Evolutionary conservation across 495 filamentous ascomycete genomes (phyloP), one percentile per base, ranked within the genome.

Genomic region (Aspergillus affinis): DNA sequence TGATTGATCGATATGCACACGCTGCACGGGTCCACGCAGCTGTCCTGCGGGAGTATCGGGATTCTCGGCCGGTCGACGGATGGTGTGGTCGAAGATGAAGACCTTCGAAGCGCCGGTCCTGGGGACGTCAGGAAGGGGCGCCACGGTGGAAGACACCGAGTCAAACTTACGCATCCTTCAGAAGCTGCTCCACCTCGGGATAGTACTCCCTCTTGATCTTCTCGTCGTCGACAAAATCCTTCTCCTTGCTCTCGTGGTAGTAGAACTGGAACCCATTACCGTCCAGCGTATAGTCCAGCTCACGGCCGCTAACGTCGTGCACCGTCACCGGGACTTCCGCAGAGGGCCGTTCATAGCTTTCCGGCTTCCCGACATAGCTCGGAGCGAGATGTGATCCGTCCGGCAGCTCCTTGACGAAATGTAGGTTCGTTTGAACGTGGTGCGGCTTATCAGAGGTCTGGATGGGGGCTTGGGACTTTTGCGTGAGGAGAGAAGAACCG

Each of bases 51-150:
- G 29, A 0, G 68, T 65, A 54, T 77, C 65, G 0, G 17, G 12
- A 55, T 80, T 73, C 3, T 60, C 41, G 6, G 72, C 47, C 17
- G 57, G 56, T n/a, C 86, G 85, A n/a, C 86, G 86, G 80, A 88
- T 84, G 36, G 87, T 90, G 71, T 90, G 86, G 76, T 90, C 86
- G 69, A 90, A 90, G 74, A 90, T 88, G 78, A 87, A 84, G 70
- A 90, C 75, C 19, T 72, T 68, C 26, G 76, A 72, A 54, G 79
- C 82, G 50, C 78, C 81, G n/a, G 80, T 84, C 29, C 81, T 85
- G 41, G 60, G 15, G 29, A 47, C 2, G 29, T 32, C 10, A 32
- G 29, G 6, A 32, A 32, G 29, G 29, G 10, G 8, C 3, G 17
- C 27, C 3, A 21, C 7, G 5, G 7, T 27, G 48, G 54, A 19